phyloP scores from a whole-genome alignment of 805 yeast genomes.

The Lipomyces starkeyi region DNA sequence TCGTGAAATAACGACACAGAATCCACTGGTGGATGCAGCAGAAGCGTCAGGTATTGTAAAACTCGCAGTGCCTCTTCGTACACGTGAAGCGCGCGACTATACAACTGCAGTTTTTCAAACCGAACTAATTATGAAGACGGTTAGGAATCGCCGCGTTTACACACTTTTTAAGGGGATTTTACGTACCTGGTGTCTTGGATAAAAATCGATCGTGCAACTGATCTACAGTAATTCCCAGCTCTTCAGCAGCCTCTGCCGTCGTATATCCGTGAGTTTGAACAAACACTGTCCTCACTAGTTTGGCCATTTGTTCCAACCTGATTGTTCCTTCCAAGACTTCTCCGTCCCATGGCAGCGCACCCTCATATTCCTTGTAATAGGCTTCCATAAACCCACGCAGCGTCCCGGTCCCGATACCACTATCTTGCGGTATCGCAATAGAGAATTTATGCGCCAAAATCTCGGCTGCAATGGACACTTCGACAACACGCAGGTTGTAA shows the following conservation, averaged over 20 bases:
- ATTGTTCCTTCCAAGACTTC: constrained; percentile 4
- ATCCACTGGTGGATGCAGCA: constrained; percentile 12
- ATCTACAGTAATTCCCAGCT: constrained; percentile 51
- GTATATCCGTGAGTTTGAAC: constrained; percentile 53
- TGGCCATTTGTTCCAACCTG: constrained; percentile 11
- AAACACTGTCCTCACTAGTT: constrained; percentile 5
- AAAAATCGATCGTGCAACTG: constrained; percentile 45
- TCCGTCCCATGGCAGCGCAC: constrained; percentile 46
- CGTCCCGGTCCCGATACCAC: constrained; percentile 54
- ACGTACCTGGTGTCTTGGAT: no score
- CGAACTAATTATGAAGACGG: constrained; percentile 52
- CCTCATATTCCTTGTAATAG: constrained; percentile 26
- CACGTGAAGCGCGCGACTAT: constrained; percentile 66
- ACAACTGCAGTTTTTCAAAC: constrained; percentile 58
- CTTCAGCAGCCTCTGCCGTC: constrained; percentile 56
- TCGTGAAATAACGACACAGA: constrained; percentile 19
- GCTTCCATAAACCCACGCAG: constrained; percentile 51
- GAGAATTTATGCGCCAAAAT: constrained; percentile 57
- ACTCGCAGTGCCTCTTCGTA: constrained; percentile 66
- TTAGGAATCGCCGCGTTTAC: constrained; percentile 49
- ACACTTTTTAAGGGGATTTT: no score
- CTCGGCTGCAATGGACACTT: constrained; percentile 68
- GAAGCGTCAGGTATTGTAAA: constrained; percentile 48
- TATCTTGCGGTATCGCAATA: constrained; percentile 54
- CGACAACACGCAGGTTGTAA: constrained; percentile 74